These are phyloP conservation scores for Trichocomaceae sp. DNA, from an alignment of 2,329 filamentous ascomycete species.

Conservation along the genomic window DNA sequence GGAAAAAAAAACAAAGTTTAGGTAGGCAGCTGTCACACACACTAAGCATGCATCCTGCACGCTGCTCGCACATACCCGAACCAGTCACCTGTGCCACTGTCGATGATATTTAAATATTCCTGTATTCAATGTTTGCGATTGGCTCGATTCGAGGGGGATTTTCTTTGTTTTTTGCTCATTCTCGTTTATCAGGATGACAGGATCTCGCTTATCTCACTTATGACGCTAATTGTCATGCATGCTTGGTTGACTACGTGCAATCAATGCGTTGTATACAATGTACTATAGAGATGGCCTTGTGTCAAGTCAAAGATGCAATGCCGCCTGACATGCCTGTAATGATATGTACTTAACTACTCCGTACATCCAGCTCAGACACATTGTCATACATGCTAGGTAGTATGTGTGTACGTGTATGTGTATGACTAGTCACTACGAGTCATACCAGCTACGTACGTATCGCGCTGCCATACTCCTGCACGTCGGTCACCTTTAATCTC, in stretches of 20 bases:
- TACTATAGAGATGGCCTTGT: too few relatives aligned
- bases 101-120: background rate
- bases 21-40: background rate
- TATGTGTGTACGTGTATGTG: background rate
- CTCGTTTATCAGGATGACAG: too few relatives aligned
- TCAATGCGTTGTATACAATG: too few relatives aligned
- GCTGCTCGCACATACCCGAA: background rate
- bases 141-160: too few relatives aligned
- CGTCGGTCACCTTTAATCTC: background rate
- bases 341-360: background rate
- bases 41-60: background rate
- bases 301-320: background rate
- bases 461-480: background rate
- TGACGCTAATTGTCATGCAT: background rate
- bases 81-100: background rate
- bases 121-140: too few relatives aligned
- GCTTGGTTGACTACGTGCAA: too few relatives aligned
- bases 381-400: background rate
- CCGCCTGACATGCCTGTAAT: background rate
- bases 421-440: background rate
- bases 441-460: background rate
- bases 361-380: background rate
- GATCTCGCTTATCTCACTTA: background rate
- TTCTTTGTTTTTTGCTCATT: too few relatives aligned
- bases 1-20: background rate